Percentiles rank a stretch among this genome's conserved stretches.
phyloP scores from a whole-genome alignment of 1,139 yeast species.

The Komagataea norvegica region DNA sequence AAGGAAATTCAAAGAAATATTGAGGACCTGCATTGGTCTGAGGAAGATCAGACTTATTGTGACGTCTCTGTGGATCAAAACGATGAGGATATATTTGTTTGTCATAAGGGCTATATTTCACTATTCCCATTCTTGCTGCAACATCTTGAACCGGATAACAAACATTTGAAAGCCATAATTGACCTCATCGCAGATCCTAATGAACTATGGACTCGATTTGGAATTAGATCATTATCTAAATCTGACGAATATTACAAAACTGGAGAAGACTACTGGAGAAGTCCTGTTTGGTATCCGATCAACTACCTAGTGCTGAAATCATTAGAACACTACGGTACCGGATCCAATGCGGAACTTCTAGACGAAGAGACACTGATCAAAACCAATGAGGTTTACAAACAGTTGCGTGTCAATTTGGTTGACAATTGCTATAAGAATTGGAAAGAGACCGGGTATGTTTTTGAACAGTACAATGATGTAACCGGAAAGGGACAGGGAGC shows the following conservation, averaged over 20 bases:
- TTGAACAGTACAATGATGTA: slow-evolving; percentile 84
- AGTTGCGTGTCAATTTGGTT: slow-evolving; percentile 63
- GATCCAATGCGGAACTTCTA: slow-evolving; percentile 18
- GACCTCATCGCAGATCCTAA: slow-evolving; percentile 61
- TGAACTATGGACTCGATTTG: slow-evolving; percentile 73
- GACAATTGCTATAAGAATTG: slow-evolving; percentile 64
- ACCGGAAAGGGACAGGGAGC: slow-evolving; percentile 80
- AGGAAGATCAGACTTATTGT: slow-evolving; percentile 64
- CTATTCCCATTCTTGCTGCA: slow-evolving; percentile 80
- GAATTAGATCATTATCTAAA: slow-evolving; percentile 77
- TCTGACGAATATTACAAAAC: slow-evolving; percentile 61
- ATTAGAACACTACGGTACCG: slow-evolving; percentile 47
- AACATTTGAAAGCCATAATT: slow-evolving; percentile 38
- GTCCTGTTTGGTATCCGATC: slow-evolving; percentile 90
- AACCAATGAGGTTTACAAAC: slow-evolving; percentile 46
- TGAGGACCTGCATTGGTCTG: slow-evolving; percentile 77
- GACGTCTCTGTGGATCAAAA: slow-evolving; percentile 74
- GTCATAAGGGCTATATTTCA: slow-evolving; percentile 87
- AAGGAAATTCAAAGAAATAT: slow-evolving; percentile 56
- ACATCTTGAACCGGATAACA: slow-evolving; percentile 52
- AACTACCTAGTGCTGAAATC: slow-evolving; percentile 79
- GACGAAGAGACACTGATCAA: slow-evolving; percentile 25
- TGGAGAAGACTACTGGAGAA: slow-evolving; percentile 93
- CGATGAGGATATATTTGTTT: slow-evolving; percentile 51
- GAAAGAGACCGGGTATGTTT: slow-evolving; percentile 73